These are phyloP conservation scores for Eucalyptus erythrocorys DNA, from an alignment of 345 rosid genomes.

Conservation along the genomic window DNA sequence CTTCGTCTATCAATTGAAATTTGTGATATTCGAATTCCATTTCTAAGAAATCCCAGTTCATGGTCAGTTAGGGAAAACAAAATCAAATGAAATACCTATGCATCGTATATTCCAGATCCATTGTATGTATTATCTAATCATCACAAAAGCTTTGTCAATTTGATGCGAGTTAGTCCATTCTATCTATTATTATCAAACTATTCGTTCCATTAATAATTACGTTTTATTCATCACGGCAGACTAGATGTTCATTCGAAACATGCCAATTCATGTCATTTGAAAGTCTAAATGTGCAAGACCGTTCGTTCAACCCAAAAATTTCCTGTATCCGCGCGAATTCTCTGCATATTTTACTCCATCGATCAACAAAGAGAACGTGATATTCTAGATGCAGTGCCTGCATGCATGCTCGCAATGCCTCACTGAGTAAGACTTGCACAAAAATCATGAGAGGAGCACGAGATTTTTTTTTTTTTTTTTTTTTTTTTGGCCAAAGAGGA, in stretches of 20 bases:
- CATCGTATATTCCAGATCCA: background rate
- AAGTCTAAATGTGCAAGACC: background rate
- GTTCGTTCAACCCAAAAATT: rapidly evolving
- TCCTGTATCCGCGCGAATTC: background rate
- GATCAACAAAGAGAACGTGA: background rate
- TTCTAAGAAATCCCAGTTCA: background rate
- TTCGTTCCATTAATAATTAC: background rate
- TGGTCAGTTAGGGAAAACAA: background rate
- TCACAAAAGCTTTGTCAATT: background rate
- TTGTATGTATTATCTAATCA: background rate
- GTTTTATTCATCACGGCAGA: background rate
- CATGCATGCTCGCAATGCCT: background rate
- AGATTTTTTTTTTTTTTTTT: no score
- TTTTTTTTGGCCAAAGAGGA: no score
- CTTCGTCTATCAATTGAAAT: no score
- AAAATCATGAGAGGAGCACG: background rate
- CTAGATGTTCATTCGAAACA: background rate
- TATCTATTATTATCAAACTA: background rate
- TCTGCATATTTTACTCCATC: background rate
- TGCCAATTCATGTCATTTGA: background rate
- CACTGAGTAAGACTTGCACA: background rate
- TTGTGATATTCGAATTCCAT: background rate
- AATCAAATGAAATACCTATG: background rate
- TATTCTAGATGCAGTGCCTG: background rate
- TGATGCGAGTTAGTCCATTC: background rate